Base-by-base conservation (phyloP, 2,329 filamentous ascomycete species). In the Septoria linicola region DNA sequence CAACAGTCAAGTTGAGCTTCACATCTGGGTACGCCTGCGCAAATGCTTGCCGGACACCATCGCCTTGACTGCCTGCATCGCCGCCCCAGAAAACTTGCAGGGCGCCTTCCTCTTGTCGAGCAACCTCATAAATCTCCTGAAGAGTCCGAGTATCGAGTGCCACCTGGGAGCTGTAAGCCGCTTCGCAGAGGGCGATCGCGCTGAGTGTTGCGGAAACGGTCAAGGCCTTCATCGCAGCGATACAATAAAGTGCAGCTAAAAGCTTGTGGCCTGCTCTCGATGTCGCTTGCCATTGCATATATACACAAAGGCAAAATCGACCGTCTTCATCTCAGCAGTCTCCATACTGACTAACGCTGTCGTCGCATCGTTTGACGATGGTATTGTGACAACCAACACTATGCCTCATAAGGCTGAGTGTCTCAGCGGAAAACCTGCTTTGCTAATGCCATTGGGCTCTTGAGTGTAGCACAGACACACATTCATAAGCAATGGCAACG, bases 1-100 rank as follows among this genome's bases (percentile, higher is more conserved):
- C 78, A 36, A 80, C 76, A 0, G 78, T 80, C 30, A 79, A 42
- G 57, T 81, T 79, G 13, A 81, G 70, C 3, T 70, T 75, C 51
- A 80, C 73, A 7, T 72, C 71, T 0, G 77, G 77, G 57, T 80
- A 81, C 0, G 68, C 65, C 1, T 60, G 54, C 55, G 77, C 75
- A 53, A 79, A 80, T 1, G 68, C 68, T 3, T 63, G 34, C 58
- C 75, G 77, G 11, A 78, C 52, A 1, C 8, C 21, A 46, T 73
- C 60, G 27, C 72, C 71, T 42, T 75, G 72, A 3, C 14, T 31
- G 8, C 42, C 49, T 14, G 42, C 55, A 49, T 60, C 55, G 7
- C 52, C 55, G 14, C 55, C 76, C 34, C 75, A 74, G 73, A 73
- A 77, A 3, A 73, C 49, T 0, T 73, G 78, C 3, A 80, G 68